Conservation (phyloP, 257 asterid genomes). For the Galeopsis tetrahit region DNA sequence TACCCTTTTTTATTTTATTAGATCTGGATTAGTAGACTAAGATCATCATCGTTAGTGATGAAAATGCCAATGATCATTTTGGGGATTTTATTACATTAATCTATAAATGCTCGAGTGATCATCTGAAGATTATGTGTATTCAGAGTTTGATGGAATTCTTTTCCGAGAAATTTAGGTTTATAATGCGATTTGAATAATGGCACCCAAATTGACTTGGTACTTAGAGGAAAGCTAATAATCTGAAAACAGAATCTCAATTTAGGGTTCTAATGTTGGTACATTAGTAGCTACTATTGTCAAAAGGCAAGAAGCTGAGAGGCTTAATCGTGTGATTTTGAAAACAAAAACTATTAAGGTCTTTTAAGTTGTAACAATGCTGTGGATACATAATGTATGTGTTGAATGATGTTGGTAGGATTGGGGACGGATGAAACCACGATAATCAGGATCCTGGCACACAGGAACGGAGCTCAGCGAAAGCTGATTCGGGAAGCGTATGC, state of each 20-base stretch:
- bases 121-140: slow-evolving; percentile 10
- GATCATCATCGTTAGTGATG: slow-evolving; percentile 16
- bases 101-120: slow-evolving; percentile 6
- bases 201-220: background rate
- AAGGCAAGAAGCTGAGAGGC: slow-evolving; percentile 11
- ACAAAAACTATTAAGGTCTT: background rate
- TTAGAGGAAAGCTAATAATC: no score
- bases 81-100: background rate
- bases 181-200: background rate
- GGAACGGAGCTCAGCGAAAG: slow-evolving; percentile 77
- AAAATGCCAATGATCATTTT: background rate
- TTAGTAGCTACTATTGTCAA: background rate
- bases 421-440: slow-evolving; percentile 77
- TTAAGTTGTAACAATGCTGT: background rate
- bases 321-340: background rate
- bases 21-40: slow-evolving; percentile 8
- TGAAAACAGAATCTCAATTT: background rate
- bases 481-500: slow-evolving; percentile 71
- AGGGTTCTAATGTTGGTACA: background rate
- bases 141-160: background rate
- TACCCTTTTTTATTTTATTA: background rate
- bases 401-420: slow-evolving; percentile 58
- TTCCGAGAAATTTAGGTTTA: background rate
- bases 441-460: slow-evolving; percentile 76
- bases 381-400: background rate